Evolutionary conservation across 1,284 basidiomycete species (phyloP).

Genomic region (Microbotryum lychnidis-dioicae): DNA sequence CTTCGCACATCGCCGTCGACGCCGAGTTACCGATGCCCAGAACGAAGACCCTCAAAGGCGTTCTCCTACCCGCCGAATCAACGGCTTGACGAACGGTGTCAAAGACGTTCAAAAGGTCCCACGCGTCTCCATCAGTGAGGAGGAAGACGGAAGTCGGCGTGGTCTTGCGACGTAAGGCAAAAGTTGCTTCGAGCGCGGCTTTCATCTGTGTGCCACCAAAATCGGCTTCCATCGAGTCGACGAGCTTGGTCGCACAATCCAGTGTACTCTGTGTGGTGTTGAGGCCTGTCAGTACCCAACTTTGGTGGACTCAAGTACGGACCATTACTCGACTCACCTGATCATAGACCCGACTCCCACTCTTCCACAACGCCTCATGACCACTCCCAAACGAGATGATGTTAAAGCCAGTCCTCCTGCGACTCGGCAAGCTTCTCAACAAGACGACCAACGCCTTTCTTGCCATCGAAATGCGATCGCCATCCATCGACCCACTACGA

Average conservation of each 20-base stretch:
- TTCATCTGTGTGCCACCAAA: conserved; percentile 33
- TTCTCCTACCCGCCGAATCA: neutral
- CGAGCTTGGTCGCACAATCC: conserved; percentile 21
- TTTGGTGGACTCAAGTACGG: too few relatives aligned
- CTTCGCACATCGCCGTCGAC: conserved; percentile 20
- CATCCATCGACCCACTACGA: conserved; percentile 31
- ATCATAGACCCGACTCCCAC: conserved; percentile 10
- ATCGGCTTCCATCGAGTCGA: conserved; percentile 27
- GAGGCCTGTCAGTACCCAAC: neutral
- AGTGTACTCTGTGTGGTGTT: conserved; percentile 15
- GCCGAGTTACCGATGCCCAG: conserved; percentile 31
- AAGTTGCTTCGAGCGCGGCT: conserved; percentile 21
- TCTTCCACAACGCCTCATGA: conserved; percentile 7
- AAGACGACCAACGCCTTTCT: conserved; percentile 21
- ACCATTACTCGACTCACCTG: conserved; percentile 5
- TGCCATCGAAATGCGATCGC: conserved; percentile 19
- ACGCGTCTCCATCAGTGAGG: conserved; percentile 36
- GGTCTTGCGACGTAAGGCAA: conserved; percentile 23
- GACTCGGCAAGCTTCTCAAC: conserved; percentile 30
- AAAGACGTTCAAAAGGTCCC: conserved; percentile 24
- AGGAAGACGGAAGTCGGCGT: conserved; percentile 32
- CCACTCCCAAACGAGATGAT: conserved; percentile 30
- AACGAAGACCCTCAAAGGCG: conserved; percentile 29
- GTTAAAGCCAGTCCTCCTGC: conserved; percentile 29
- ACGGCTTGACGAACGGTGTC: conserved; percentile 10